Evolutionary conservation across 129 eudicot species (phyloP).

Genomic region (carrot (Daucus carota)): DNA sequence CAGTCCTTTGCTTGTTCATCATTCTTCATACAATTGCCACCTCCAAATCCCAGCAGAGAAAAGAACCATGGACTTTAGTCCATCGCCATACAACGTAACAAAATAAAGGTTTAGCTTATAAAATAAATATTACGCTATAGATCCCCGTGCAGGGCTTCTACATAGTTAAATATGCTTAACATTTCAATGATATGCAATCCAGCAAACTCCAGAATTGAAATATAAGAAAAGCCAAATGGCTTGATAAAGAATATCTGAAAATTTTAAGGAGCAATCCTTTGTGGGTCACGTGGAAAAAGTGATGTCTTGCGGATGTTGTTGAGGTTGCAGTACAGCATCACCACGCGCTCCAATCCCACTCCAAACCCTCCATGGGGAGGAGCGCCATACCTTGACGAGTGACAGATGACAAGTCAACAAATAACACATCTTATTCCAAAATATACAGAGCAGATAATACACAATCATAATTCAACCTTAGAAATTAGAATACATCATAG

Average conservation of each 20-base stretch:
- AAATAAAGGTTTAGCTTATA: too few relatives aligned
- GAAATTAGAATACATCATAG: too few relatives aligned
- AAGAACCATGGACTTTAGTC: too few relatives aligned
- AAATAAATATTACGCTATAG: too few relatives aligned
- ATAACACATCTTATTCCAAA: not conserved
- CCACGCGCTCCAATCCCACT: constrained; percentile 80
- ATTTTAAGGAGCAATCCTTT: constrained; percentile 55
- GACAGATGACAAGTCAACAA: not conserved
- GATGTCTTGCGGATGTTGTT: constrained; percentile 80
- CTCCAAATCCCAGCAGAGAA: too few relatives aligned
- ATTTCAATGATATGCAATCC: not conserved
- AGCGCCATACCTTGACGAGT: constrained; percentile 58
- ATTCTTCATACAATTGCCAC: too few relatives aligned
- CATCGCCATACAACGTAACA: too few relatives aligned
- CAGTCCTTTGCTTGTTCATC: too few relatives aligned
- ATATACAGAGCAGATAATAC: not conserved
- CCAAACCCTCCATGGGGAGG: constrained; percentile 85
- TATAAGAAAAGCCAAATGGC: not conserved
- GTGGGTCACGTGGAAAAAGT: constrained; percentile 74
- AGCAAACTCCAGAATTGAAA: not conserved
- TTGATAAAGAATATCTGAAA: not conserved
- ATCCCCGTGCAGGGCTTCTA: too few relatives aligned
- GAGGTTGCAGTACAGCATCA: constrained; percentile 76
- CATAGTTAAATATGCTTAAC: not conserved
- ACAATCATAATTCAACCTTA: not conserved